Evolutionary conservation across 495 filamentous ascomycete species (phyloP).

Genomic region (Trichocladium uniseriatum): DNA sequence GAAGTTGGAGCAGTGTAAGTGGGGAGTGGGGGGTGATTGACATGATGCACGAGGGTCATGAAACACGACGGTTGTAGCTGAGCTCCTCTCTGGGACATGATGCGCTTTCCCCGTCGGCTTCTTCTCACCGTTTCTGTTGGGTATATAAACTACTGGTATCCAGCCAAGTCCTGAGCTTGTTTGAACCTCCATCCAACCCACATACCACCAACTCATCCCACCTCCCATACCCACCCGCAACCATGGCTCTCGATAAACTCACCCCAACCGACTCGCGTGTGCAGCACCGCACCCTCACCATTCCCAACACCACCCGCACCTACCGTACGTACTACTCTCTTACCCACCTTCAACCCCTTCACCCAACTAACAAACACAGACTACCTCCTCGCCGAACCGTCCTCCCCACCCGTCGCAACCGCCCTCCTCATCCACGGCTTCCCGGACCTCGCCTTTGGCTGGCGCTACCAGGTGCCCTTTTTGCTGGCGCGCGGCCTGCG

Average conservation of each 20-base stretch:
- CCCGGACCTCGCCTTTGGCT: conserved; percentile 63
- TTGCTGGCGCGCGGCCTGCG: conserved; percentile 54
- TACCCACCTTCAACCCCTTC: too few relatives aligned
- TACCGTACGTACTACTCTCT: conserved; percentile 33
- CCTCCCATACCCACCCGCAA: not conserved
- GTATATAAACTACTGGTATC: too few relatives aligned
- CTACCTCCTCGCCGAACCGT: conserved; percentile 60
- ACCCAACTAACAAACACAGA: conserved; percentile 8
- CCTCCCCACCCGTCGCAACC: conserved; percentile 44
- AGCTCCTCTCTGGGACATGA: too few relatives aligned
- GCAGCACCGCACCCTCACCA: conserved; percentile 46
- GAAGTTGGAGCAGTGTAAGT: too few relatives aligned
- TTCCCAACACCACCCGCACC: conserved; percentile 39
- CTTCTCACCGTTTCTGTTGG: too few relatives aligned
- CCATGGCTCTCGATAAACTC: conserved; percentile 48
- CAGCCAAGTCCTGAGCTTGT: too few relatives aligned
- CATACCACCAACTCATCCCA: not conserved
- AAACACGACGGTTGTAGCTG: too few relatives aligned
- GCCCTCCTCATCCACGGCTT: conserved; percentile 54
- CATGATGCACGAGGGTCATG: not conserved
- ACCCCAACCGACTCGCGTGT: conserved; percentile 55
- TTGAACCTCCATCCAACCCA: too few relatives aligned
- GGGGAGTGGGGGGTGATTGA: not conserved
- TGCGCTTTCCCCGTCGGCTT: too few relatives aligned
- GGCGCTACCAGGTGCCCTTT: conserved; percentile 74